phyloP scores from a whole-genome alignment of 192 early-diverging fungal genomes.

The Coemansia sp. region DNA sequence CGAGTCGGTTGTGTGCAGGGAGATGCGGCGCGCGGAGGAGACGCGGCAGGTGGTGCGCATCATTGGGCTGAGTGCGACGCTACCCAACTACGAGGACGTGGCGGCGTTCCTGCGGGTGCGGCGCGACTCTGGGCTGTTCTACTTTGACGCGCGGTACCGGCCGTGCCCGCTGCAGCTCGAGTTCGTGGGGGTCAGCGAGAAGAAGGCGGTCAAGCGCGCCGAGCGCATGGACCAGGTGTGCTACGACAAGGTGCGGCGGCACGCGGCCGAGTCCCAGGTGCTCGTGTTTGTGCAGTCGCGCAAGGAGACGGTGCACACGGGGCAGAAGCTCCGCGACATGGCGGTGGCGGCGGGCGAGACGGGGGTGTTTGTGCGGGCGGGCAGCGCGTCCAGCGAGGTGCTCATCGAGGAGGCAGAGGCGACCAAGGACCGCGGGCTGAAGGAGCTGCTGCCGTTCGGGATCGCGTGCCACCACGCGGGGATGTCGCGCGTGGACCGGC shows the following conservation, averaged over 20 bases:
- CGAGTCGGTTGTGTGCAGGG: conserved; percentile 87
- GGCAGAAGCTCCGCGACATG: conserved; percentile 88
- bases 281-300: conserved; percentile 97
- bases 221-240: conserved; percentile 96
- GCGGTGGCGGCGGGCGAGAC: conserved; percentile 86
- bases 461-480: conserved; percentile 98
- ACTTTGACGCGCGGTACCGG: conserved; percentile 89
- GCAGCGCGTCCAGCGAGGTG: conserved; percentile 82
- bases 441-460: conserved; percentile 91
- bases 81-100: conserved; percentile 96
- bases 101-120: conserved; percentile 91
- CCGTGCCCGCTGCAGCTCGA: conserved; percentile 95
- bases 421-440: conserved; percentile 79
- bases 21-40: conserved; percentile 83
- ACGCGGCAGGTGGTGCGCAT: conserved; percentile 86
- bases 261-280: conserved; percentile 80
- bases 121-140: conserved; percentile 77
- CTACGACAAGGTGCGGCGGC: conserved; percentile 92
- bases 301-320: conserved; percentile 96
- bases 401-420: conserved; percentile 75
- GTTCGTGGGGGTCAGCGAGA: conserved; percentile 96
- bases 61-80: conserved; percentile 89
- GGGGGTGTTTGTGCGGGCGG: conserved; percentile 76
- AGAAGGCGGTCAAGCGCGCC: conserved; percentile 90
- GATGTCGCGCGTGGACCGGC: conserved; percentile 87